Evolutionary conservation across 2,329 filamentous ascomycete genomes (phyloP), one percentile per base, ranked within the genome.

Genomic region (Rhinocladiella mackenziei): DNA sequence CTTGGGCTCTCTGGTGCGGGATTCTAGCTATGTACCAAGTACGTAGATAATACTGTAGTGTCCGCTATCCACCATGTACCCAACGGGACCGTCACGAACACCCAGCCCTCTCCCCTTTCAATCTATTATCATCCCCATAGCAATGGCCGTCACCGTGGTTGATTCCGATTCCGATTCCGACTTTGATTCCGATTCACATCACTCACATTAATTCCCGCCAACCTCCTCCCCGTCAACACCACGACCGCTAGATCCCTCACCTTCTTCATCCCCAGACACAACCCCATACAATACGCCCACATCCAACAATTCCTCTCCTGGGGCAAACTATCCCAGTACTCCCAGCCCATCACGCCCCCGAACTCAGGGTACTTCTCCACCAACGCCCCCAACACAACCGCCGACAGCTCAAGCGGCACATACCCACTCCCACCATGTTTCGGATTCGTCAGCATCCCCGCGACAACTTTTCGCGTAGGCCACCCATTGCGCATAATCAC

Each of bases 341-440:
- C 89, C 89, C 89, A 96, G 2, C 88, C 88, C 81, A 92, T 92
- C 5, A 96, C 81, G 1, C 89, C 89, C 1, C 89, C 89, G 62
- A 95, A 92, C 1, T 69, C 69, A 1, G 77, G 76, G 57, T 86
- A 86, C 46, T 73, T 73, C 25, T 76, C 68, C 25, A 75, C 67
- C 53, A 89, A 60, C 29, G 71, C 60, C 20, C 72, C 71, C 32
- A 88, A 62, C 14, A 83, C 77, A 13, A 70, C 67, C 8, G 73
- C 71, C 17, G 86, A 65, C 10, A 72, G 62, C 33, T 76, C 72
- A 45, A 79, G 74, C 1, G 76, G 71, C 1, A 89, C 79, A 61
- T 72, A 84, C 45, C 68, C 86, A 63, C 60, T 72, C 3, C 65
- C 65, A 6, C 88, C 88, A 56, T 94, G 89, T 1, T 69, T 73